Evolutionary conservation across 31 red algal genomes (phyloP).

Genomic region (Odonthalia washingtoniensis): DNA sequence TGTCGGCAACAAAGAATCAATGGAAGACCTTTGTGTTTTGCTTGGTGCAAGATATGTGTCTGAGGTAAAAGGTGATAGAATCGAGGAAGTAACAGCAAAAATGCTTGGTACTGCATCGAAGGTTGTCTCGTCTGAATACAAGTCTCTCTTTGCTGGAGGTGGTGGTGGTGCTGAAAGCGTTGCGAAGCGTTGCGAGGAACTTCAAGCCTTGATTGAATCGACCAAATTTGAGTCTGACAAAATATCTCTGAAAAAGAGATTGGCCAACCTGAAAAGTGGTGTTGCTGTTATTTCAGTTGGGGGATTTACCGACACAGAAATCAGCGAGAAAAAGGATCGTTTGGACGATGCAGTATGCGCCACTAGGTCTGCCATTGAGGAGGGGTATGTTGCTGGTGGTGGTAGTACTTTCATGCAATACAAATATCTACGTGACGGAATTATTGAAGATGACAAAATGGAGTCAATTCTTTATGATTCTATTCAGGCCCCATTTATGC

Average conservation of each 20-base stretch:
- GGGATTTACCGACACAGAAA: slow-evolving; percentile 89
- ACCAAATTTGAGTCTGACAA: slow-evolving; percentile 96
- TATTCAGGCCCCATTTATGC: slow-evolving; percentile 80
- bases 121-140: slow-evolving; percentile 91
- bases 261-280: slow-evolving; percentile 93
- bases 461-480: slow-evolving; percentile 95
- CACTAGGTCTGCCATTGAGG: slow-evolving; percentile 95
- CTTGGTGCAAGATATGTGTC: slow-evolving; percentile 81
- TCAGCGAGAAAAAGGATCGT: slow-evolving; percentile 91
- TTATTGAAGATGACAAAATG: slow-evolving; percentile 90
- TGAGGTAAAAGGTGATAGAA: slow-evolving; percentile 83
- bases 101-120: slow-evolving; percentile 92
- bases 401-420: slow-evolving; percentile 85
- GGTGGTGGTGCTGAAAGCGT: slow-evolving; percentile 70
- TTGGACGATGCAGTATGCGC: slow-evolving; percentile 95
- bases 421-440: slow-evolving; percentile 66
- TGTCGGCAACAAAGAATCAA: slow-evolving; percentile 91
- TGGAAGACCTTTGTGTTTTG: slow-evolving; percentile 91
- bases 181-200: slow-evolving; percentile 83
- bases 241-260: slow-evolving; percentile 93
- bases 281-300: slow-evolving; percentile 99
- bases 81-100: slow-evolving; percentile 88
- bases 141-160: slow-evolving; percentile 91
- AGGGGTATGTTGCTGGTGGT: slow-evolving; percentile 99
- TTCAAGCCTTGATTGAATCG: slow-evolving; percentile 79